Base-by-base conservation (phyloP, 106 monocot species). In the Acorus gramineus region DNA sequence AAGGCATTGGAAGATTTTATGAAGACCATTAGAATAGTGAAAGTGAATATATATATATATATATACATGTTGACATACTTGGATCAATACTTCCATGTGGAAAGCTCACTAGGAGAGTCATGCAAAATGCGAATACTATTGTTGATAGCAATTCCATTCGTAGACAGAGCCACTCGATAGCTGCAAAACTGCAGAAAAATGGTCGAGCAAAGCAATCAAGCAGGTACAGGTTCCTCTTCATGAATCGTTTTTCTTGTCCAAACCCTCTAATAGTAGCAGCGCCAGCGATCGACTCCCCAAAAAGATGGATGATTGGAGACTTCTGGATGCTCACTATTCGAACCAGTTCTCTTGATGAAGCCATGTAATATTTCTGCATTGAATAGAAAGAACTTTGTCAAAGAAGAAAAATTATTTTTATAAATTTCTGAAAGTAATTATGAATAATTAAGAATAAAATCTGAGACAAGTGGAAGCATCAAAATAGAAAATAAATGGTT, bases 131-230 rank as follows among this genome's bases (percentile, higher is more conserved):
- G 66, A 98, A 98, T 11, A 98, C 96, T 75, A 88, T 75, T 69
- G 96, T 92, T 55, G 96, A 98, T 42, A 98, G 77, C 69, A 98
- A 77, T 63, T 98, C 96, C 96, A 98, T 98, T 42, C 96, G 85
- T 74, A 98, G 69, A 66, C 96, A 98, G 13, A 98, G 79, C 96
- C 96, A 98, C 74, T 98, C 91, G 64, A 98, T 98, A 13, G 96
- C 96, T 46, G 91, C 91, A 63, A 92, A 62, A 72, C 85, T 91
- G 73, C 75, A 85, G 70, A 98, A 98, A 71, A 76, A 91, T 61
- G 96, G 96, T 7, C 96, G 76, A 67, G 85, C 72, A 77, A 85
- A 98, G 74, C 91, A 88, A 73, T 98, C 96, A 51, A 98, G 87
- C 57, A 98, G 83, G 74, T 92, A 85, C 4, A 98, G 72, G 63